Conservation (phyloP, 495 filamentous ascomycete species). For the Penicillium angulare region DNA sequence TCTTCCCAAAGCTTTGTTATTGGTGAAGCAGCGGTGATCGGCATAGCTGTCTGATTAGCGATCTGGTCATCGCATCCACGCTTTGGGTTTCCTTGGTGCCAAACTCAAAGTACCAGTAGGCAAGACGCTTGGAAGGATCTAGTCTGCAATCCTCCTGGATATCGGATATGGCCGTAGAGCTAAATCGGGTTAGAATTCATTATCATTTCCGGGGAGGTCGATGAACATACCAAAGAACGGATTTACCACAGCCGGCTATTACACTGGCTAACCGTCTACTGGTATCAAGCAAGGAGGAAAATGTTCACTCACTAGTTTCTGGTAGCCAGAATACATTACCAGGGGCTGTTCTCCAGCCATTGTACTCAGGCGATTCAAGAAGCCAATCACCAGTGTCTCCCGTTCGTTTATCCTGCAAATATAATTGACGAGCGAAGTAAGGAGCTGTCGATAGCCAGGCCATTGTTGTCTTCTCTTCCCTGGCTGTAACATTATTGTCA, state of each 20-base stretch:
- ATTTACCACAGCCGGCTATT: constrained; percentile 7
- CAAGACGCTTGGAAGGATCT: not conserved
- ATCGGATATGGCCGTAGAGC: constrained; percentile 16
- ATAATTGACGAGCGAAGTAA: not conserved
- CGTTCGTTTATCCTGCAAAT: not conserved
- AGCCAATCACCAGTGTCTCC: constrained; percentile 6
- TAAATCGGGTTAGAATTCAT: not conserved
- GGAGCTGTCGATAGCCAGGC: not conserved
- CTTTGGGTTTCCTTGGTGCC: constrained; percentile 2
- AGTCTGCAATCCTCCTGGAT: constrained; percentile 2
- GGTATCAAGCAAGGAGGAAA: not conserved
- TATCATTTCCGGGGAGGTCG: not conserved
- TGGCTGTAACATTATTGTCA: not conserved
- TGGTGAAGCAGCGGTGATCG: not conserved
- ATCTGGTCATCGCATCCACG: constrained; percentile 9
- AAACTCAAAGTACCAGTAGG: constrained; percentile 24
- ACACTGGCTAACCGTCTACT: not conserved
- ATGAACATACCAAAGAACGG: constrained; percentile 3
- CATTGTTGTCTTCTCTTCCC: not conserved
- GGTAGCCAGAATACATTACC: constrained; percentile 1
- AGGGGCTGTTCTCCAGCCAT: not conserved
- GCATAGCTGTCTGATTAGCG: constrained; percentile 12
- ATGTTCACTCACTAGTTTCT: not conserved
- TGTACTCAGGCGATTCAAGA: constrained; percentile 2
- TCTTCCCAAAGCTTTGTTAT: constrained; percentile 5